phyloP scores from a whole-genome alignment of 73 alveolate species.

The Blepharisma stoltei region DNA sequence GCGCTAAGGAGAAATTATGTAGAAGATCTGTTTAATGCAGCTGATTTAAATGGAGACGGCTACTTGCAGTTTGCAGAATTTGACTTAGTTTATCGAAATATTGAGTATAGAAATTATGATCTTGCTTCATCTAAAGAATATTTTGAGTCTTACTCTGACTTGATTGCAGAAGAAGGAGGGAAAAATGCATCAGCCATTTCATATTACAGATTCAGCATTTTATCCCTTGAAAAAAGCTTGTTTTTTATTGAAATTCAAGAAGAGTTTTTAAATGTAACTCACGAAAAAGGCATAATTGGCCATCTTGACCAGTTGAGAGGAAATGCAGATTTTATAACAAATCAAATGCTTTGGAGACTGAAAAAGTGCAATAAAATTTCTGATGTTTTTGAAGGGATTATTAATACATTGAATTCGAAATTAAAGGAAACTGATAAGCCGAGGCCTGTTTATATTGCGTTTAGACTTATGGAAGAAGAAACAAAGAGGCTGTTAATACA shows the following conservation, averaged over 20 bases:
- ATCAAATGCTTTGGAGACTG: neutral
- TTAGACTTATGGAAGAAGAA: neutral
- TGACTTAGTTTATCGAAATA: neutral
- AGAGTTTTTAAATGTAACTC: neutral
- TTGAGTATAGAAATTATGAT: neutral
- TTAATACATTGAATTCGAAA: neutral
- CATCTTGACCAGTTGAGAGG: neutral
- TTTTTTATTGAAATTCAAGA: neutral
- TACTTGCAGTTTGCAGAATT: conserved; percentile 19
- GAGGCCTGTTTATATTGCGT: conserved; percentile 22
- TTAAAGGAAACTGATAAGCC: neutral
- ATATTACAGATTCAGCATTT: conserved; percentile 2
- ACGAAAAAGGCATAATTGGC: neutral
- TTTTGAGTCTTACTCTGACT: conserved; percentile 18
- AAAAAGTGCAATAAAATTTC: neutral
- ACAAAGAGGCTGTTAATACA: neutral
- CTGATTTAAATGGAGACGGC: neutral
- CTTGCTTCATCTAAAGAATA: neutral
- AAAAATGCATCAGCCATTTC: conserved; percentile 4
- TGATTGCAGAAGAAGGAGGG: conserved; percentile 1
- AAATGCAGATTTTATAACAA: neutral
- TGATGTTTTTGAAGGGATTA: neutral
- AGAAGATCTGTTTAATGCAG: conserved; percentile 21
- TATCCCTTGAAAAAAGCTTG: neutral
- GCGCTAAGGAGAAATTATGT: neutral